phyloP scores from a whole-genome alignment of 805 yeast genomes.

The Kuraishia piskuri region DNA sequence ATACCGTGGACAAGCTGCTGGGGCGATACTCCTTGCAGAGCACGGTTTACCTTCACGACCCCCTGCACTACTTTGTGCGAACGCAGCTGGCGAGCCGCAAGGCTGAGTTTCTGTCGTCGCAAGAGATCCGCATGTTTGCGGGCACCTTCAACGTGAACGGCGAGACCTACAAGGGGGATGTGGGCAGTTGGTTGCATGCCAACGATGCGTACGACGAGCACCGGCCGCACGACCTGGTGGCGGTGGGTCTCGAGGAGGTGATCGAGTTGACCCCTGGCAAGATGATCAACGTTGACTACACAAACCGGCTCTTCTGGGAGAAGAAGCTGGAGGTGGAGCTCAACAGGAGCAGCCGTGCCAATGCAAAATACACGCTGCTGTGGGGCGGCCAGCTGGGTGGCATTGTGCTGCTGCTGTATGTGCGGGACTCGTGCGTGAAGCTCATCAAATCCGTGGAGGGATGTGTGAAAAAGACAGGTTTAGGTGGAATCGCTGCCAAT shows the following conservation, averaged over 20 bases:
- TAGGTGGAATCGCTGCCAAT: slow-evolving; percentile 96
- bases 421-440: slow-evolving; percentile 41
- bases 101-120: slow-evolving; percentile 29
- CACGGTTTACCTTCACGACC: slow-evolving; percentile 36
- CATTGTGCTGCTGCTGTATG: slow-evolving; percentile 60
- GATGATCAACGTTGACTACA: slow-evolving; percentile 70
- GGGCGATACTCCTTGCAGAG: slow-evolving; percentile 40
- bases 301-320: slow-evolving; percentile 58
- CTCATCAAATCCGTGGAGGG: slow-evolving; percentile 58
- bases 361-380: slow-evolving; percentile 34
- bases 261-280: slow-evolving; percentile 78
- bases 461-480: slow-evolving; percentile 79
- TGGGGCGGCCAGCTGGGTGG: slow-evolving; percentile 88
- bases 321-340: slow-evolving; percentile 40
- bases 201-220: slow-evolving; percentile 19
- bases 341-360: slow-evolving; percentile 24
- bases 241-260: slow-evolving; percentile 84
- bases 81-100: slow-evolving; percentile 30
- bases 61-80: slow-evolving; percentile 43
- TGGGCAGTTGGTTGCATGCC: slow-evolving; percentile 39
- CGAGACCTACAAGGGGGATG: slow-evolving; percentile 29
- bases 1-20: slow-evolving; percentile 36
- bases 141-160: slow-evolving; percentile 53
- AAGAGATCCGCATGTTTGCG: slow-evolving; percentile 34
- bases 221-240: slow-evolving; percentile 56